Conservation (phyloP, 129 eudicot species). For the Erigeron canadensis region DNA sequence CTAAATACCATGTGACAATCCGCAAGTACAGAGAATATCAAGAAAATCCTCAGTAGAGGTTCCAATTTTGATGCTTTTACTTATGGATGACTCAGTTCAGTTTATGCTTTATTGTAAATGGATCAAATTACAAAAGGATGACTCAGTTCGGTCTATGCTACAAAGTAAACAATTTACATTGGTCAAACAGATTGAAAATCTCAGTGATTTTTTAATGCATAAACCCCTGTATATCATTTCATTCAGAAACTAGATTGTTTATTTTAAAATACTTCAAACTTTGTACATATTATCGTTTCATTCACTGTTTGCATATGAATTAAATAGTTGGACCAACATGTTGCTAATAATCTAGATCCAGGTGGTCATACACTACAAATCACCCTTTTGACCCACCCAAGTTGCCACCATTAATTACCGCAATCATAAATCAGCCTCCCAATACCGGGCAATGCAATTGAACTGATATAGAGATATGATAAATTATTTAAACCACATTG, state of each 20-base stretch:
- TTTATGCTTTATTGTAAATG: background rate
- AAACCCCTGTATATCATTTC: background rate
- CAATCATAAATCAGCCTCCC: background rate
- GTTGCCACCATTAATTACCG: background rate
- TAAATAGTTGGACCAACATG: background rate
- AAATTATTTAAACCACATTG: slow-evolving; percentile 4
- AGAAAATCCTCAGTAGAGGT: background rate
- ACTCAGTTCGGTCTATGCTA: background rate
- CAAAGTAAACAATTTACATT: background rate
- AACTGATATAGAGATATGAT: background rate
- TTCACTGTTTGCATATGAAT: background rate
- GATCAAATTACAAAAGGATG: background rate
- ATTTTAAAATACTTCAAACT: background rate
- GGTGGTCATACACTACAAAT: background rate
- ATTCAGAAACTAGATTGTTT: background rate
- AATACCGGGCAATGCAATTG: slow-evolving; percentile 1
- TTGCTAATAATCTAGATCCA: background rate
- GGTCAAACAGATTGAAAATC: background rate
- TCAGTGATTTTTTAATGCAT: background rate
- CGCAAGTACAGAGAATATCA: slow-evolving; percentile 15
- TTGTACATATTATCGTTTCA: background rate
- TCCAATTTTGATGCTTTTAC: background rate
- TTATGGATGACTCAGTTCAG: background rate
- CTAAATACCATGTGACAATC: slow-evolving; percentile 30
- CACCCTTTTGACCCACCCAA: background rate